A percentile compares a stretch with the other conserved stretches of the same genome.
Conservation (phyloP, 345 rosid genomes). For the Corymbia maculata region DNA sequence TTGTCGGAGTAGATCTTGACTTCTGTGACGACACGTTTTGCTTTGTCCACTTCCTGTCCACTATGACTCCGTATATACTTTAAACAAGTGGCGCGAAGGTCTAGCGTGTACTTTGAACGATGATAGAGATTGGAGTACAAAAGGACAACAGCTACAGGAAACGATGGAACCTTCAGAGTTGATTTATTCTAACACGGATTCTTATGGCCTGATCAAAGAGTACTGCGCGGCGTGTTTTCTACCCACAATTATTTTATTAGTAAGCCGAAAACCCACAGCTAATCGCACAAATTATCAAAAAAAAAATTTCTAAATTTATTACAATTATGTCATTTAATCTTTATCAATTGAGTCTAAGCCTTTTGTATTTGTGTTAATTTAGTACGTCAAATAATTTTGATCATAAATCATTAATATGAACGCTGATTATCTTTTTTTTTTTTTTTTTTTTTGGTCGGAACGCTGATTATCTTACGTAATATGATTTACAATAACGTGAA, state of each 20-base stretch:
- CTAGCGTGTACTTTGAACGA: not conserved
- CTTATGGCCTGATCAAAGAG: too few species aligned
- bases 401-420: rapidly evolving
- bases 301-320: too few species aligned
- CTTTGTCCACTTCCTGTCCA: not conserved
- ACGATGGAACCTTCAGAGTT: not conserved
- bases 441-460: too few species aligned
- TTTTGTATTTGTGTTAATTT: too few species aligned
- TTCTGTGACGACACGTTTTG: not conserved
- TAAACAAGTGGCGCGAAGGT: not conserved
- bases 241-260: not conserved
- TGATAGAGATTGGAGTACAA: too few species aligned
- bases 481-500: rapidly evolving
- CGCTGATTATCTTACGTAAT: rapidly evolving
- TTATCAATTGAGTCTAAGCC: too few species aligned
- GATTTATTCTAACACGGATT: too few species aligned
- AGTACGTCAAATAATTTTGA: rapidly evolving
- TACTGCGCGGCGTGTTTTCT: not conserved
- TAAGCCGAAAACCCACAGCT: too few species aligned
- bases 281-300: not conserved
- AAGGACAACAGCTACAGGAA: not conserved
- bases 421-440: rapidly evolving
- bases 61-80: not conserved
- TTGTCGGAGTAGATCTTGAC: not conserved
- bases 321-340: rapidly evolving